Conservation (phyloP, 768 basidiomycete species). For the Xerocomus potaroensis region DNA sequence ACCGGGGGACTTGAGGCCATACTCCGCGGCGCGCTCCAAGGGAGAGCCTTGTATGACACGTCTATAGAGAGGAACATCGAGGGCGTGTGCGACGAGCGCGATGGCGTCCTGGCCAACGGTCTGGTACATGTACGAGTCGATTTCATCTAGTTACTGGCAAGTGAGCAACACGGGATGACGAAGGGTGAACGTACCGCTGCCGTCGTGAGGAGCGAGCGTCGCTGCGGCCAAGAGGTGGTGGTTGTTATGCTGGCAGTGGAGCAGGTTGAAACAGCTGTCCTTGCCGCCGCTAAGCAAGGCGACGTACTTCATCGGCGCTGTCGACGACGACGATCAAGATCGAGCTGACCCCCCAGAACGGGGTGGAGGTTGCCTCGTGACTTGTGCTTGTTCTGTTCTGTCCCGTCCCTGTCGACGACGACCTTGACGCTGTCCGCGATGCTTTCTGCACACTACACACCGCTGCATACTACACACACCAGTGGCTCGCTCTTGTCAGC, state of each 20-base stretch:
- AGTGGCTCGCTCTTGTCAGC: constrained; percentile 23
- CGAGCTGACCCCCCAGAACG: constrained; percentile 18
- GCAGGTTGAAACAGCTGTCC: constrained; percentile 93
- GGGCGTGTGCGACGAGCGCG: constrained; percentile 75
- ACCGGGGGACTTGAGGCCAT: constrained; percentile 62
- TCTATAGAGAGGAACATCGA: constrained; percentile 84
- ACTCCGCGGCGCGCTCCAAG: constrained; percentile 78
- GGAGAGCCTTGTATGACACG: constrained; percentile 77
- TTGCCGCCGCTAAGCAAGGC: constrained; percentile 96
- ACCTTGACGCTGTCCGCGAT: constrained; percentile 36
- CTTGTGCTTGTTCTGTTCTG: no score
- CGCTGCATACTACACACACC: constrained; percentile 24
- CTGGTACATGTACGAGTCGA: constrained; percentile 98
- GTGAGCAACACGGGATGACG: constrained; percentile 3
- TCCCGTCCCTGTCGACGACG: no score
- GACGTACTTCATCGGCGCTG: constrained; percentile 77
- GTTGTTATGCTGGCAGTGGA: constrained; percentile 82
- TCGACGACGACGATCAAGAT: constrained; percentile 3
- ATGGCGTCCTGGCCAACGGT: constrained; percentile 98
- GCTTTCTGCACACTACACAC: constrained; percentile 58
- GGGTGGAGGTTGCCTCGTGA: constrained; percentile 4
- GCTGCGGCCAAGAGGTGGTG: constrained; percentile 88
- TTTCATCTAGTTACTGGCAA: constrained; percentile 66
- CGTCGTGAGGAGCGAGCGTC: constrained; percentile 76
- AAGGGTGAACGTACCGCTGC: constrained; percentile 59